Percentiles rank a stretch among this genome's conserved stretches.
These are phyloP conservation scores for Oxytropis ochrocephala DNA, from an alignment of 306 rosid species.

Conservation along the genomic window DNA sequence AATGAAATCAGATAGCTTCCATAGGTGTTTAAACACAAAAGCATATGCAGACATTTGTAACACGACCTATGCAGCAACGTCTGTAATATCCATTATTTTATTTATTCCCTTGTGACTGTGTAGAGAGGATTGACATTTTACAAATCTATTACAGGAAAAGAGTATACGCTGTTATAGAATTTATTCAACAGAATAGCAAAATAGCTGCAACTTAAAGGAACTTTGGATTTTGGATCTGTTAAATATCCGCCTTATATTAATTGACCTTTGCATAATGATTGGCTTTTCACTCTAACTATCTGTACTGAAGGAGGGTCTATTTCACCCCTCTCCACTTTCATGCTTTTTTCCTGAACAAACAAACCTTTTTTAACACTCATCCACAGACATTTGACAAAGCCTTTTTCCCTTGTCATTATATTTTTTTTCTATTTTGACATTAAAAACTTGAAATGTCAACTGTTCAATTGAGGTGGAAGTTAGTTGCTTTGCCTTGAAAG, in stretches of 20 bases:
- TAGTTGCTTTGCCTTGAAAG: slow-evolving; percentile 44
- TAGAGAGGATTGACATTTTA: not conserved
- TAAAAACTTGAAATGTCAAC: slow-evolving; percentile 9
- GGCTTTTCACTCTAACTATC: not conserved
- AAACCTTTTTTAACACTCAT: slow-evolving; percentile 51
- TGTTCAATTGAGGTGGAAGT: slow-evolving; percentile 12
- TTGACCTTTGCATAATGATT: not conserved
- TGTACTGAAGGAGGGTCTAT: not conserved
- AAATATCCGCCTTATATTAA: not conserved
- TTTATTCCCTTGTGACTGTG: not conserved
- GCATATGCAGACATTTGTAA: not conserved
- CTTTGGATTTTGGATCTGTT: not conserved
- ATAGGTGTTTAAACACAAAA: not conserved
- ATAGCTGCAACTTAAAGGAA: not conserved
- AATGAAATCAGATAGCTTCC: slow-evolving; percentile 26
- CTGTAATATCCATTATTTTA: slow-evolving; percentile 1
- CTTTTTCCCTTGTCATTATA: slow-evolving; percentile 13
- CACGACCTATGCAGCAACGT: not conserved
- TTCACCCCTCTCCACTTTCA: slow-evolving; percentile 8
- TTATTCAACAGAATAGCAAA: not conserved
- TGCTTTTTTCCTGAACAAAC: slow-evolving; percentile 25
- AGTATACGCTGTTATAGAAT: slow-evolving; percentile 7
- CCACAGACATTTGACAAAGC: slow-evolving; percentile 50
- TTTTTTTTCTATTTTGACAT: not conserved
- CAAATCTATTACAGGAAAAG: not conserved